These are phyloP conservation scores for Nannizziopsis barbatae DNA, from an alignment of 2,329 filamentous ascomycete species.

Conservation along the genomic window DNA sequence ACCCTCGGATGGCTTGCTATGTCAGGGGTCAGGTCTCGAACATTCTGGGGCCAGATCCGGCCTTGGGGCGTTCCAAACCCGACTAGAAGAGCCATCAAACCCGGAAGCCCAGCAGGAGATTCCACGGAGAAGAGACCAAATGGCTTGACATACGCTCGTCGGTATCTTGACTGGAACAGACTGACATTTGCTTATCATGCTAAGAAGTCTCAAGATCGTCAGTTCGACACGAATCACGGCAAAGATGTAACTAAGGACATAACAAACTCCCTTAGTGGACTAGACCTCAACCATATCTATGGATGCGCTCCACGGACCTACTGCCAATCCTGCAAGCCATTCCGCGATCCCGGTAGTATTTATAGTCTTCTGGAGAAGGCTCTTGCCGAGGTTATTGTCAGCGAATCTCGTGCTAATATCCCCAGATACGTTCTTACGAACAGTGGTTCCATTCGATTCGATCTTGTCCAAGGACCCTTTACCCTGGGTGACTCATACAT, in stretches of 20 bases:
- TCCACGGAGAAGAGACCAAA: not conserved
- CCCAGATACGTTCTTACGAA: slow-evolving; percentile 50
- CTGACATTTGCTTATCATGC: slow-evolving; percentile 55
- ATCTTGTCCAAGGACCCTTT: slow-evolving; percentile 52
- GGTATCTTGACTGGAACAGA: slow-evolving; percentile 59
- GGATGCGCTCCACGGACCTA: slow-evolving; percentile 52
- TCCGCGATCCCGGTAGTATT: slow-evolving; percentile 43
- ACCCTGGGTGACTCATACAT: slow-evolving; percentile 35
- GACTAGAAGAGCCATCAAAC: slow-evolving; percentile 28
- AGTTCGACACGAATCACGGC: slow-evolving; percentile 43
- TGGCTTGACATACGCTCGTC: slow-evolving; percentile 40
- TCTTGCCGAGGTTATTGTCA: slow-evolving; percentile 43
- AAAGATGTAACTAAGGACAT: slow-evolving; percentile 41
- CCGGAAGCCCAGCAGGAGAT: not conserved
- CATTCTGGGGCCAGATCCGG: slow-evolving; percentile 35
- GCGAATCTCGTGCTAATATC: slow-evolving; percentile 37
- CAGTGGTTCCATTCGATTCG: slow-evolving; percentile 51
- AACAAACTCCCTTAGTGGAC: slow-evolving; percentile 39
- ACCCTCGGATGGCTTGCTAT: slow-evolving; percentile 58
- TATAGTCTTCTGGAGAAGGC: slow-evolving; percentile 45
- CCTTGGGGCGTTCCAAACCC: slow-evolving; percentile 37
- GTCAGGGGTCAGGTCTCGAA: slow-evolving; percentile 44
- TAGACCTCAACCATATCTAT: slow-evolving; percentile 47
- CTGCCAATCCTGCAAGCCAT: slow-evolving; percentile 44
- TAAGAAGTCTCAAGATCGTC: slow-evolving; percentile 35